Evolutionary conservation across 768 basidiomycete species (phyloP).

Genomic region (Candolleomyces aberdarensis): DNA sequence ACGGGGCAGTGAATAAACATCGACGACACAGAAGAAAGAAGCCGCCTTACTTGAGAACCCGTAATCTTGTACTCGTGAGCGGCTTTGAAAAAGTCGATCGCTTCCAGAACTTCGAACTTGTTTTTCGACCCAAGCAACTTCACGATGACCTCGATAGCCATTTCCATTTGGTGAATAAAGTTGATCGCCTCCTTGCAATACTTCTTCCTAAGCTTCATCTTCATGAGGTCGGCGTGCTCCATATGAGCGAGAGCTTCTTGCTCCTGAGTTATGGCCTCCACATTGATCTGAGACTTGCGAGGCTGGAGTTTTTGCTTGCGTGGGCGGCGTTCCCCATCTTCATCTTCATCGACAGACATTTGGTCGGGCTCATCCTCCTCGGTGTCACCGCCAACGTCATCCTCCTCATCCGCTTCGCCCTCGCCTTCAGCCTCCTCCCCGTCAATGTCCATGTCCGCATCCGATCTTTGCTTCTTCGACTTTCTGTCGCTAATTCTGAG

Average conservation of each 20-base stretch:
- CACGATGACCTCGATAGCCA: constrained; percentile 67
- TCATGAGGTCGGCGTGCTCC: constrained; percentile 61
- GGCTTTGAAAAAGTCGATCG: constrained; percentile 87
- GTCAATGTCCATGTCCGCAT: constrained; percentile 58
- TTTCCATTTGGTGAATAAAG: constrained; percentile 66
- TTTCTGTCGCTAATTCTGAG: constrained; percentile 20
- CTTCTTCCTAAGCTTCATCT: constrained; percentile 73
- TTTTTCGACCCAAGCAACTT: constrained; percentile 83
- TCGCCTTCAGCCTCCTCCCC: constrained; percentile 29
- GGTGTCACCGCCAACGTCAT: constrained; percentile 33
- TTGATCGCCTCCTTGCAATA: constrained; percentile 83
- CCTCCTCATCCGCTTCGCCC: constrained; percentile 37
- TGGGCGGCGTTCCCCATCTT: constrained; percentile 27
- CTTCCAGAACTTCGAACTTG: constrained; percentile 79
- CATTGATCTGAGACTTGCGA: constrained; percentile 69
- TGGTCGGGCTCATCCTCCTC: constrained; percentile 30
- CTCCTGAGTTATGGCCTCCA: constrained; percentile 64
- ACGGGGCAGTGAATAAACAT: not conserved
- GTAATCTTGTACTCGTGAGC: constrained; percentile 80
- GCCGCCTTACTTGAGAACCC: constrained; percentile 59
- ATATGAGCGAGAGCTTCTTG: constrained; percentile 69
- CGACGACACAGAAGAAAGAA: not conserved
- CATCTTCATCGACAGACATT: constrained; percentile 41
- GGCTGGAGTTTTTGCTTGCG: constrained; percentile 46
- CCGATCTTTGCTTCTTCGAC: constrained; percentile 24